These are phyloP conservation scores for Monilinia vaccinii-corymbosi DNA, from an alignment of 2,329 filamentous ascomycete species.

Conservation along the genomic window DNA sequence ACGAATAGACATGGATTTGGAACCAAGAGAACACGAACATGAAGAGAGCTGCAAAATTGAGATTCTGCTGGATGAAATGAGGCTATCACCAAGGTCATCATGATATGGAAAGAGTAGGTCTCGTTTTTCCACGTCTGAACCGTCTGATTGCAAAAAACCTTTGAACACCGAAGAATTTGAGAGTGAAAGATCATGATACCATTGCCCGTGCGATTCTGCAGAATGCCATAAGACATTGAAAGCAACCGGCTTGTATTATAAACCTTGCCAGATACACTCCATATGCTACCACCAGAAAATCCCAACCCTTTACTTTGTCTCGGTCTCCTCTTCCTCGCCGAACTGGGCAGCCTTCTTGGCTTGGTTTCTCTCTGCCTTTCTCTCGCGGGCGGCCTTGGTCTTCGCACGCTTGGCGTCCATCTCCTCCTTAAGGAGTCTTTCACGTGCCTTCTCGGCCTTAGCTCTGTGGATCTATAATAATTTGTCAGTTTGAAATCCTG, in stretches of 20 bases:
- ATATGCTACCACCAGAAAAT: constrained; percentile 27
- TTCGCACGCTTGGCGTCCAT: constrained; percentile 99
- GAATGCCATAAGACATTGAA: constrained; percentile 27
- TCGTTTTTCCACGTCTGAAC: constrained; percentile 10
- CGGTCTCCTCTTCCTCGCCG: constrained; percentile 52
- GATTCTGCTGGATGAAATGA: background rate
- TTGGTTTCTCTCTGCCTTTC: constrained; percentile 84
- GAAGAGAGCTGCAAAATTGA: background rate
- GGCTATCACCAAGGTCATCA: background rate
- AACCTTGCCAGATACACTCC: constrained; percentile 30
- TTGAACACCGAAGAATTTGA: constrained; percentile 12
- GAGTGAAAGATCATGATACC: constrained; percentile 28
- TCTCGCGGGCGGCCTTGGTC: constrained; percentile 99
- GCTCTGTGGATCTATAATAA: constrained; percentile 85
- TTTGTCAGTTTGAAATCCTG: constrained; percentile 17
- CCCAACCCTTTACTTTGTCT: constrained; percentile 28
- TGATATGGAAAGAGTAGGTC: background rate
- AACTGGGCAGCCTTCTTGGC: constrained; percentile 84
- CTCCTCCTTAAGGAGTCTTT: constrained; percentile 94
- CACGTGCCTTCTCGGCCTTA: constrained; percentile 98
- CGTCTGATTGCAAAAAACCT: constrained; percentile 11
- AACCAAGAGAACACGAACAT: background rate
- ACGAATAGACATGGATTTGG: background rate
- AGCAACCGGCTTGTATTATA: constrained; percentile 29
- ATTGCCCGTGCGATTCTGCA: constrained; percentile 30